Conservation (phyloP, 352 stramenopile species). For the Thalassiosira mediterranea region DNA sequence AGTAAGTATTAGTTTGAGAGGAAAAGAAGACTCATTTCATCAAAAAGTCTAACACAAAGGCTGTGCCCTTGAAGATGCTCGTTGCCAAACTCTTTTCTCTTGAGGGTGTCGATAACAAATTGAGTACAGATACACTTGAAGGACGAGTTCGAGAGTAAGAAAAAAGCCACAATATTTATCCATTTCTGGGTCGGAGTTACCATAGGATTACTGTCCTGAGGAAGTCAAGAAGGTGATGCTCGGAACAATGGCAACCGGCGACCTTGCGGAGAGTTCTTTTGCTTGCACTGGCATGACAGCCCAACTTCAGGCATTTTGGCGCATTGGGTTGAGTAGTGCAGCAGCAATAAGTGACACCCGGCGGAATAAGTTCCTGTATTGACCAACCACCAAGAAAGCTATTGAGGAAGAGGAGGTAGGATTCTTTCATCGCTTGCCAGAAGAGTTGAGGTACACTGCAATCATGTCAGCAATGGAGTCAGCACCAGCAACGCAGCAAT, state of each 20-base stretch:
- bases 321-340: conserved; percentile 20
- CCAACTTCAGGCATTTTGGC: conserved; percentile 26
- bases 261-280: conserved; percentile 30
- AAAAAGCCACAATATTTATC: conserved; percentile 24
- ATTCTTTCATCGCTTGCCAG: conserved; percentile 25
- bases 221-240: conserved; percentile 20
- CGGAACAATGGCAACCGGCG: conserved; percentile 22
- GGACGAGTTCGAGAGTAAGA: conserved; percentile 9
- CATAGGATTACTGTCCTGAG: conserved; percentile 21
- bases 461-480: not conserved
- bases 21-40: too few relatives aligned
- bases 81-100: not conserved
- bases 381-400: conserved; percentile 9
- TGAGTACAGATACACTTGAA: not conserved
- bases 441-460: conserved; percentile 8
- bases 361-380: conserved; percentile 24
- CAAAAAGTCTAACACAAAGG: not conserved
- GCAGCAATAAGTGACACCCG: conserved; percentile 20
- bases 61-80: not conserved
- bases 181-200: conserved; percentile 12
- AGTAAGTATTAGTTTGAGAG: too few relatives aligned
- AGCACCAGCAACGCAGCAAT: not conserved
- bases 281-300: conserved; percentile 16
- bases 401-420: conserved; percentile 1
- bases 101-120: not conserved